These are phyloP conservation scores for Kickxella alabastrina DNA, from an alignment of 192 early-diverging fungal species.

Conservation along the genomic window DNA sequence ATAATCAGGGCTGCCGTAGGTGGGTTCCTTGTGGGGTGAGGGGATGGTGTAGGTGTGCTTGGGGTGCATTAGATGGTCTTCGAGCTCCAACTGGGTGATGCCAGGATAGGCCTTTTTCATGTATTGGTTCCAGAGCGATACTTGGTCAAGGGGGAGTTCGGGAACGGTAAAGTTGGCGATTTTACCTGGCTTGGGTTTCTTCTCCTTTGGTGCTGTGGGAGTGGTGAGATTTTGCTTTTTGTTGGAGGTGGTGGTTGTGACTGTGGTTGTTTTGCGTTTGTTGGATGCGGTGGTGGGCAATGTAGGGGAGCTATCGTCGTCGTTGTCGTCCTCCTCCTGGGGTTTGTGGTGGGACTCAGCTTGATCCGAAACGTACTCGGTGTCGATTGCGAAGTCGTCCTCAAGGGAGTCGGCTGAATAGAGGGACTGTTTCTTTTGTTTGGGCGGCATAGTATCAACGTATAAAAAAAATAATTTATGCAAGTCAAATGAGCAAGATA, in stretches of 20 bases:
- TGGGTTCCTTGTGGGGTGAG: background rate
- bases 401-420: conserved; percentile 32
- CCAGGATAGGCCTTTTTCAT: conserved; percentile 42
- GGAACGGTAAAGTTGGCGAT: conserved; percentile 18
- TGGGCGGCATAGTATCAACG: conserved; percentile 6
- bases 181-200: background rate
- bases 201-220: background rate
- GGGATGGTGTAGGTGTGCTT: conserved; percentile 22
- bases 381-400: conserved; percentile 47
- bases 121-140: conserved; percentile 34
- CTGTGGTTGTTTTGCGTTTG: conserved; percentile 8
- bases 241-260: background rate
- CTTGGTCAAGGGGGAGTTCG: conserved; percentile 14
- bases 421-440: background rate
- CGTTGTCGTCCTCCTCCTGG: background rate
- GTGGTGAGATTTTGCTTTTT: background rate
- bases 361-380: conserved; percentile 5
- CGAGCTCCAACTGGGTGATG: conserved; percentile 31
- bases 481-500: too few relatives aligned
- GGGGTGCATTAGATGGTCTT: conserved; percentile 14
- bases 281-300: background rate
- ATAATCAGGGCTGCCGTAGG: background rate
- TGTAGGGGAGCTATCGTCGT: background rate
- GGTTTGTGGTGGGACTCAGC: background rate
- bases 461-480: background rate